Evolutionary conservation across 169 alveolate genomes (phyloP).

Genomic region (Plasmodium berghei): DNA sequence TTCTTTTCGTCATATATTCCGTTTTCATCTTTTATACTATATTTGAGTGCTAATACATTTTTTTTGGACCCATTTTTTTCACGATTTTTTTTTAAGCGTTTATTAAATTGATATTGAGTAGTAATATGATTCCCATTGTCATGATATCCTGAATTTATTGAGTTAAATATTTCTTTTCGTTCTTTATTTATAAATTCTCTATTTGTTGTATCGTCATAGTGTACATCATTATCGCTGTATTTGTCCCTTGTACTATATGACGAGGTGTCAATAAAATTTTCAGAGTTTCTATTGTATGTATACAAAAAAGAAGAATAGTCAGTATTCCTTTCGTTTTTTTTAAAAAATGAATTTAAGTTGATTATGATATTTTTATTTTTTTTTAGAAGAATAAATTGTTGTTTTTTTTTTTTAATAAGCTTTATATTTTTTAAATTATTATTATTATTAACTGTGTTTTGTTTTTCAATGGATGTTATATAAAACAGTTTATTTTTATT

Average conservation of each 20-base stretch:
- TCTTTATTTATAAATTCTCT: too few species aligned
- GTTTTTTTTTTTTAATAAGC: constrained; percentile 42
- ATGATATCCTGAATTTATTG: too few species aligned
- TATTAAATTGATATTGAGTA: too few species aligned
- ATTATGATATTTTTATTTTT: constrained; percentile 19
- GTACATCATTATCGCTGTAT: neutral
- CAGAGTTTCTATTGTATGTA: neutral
- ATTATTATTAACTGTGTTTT: constrained; percentile 5
- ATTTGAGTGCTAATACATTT: too few species aligned
- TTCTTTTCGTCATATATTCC: constrained; percentile 39
- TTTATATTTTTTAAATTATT: constrained; percentile 11
- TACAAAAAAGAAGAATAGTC: neutral
- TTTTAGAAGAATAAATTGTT: constrained; percentile 39
- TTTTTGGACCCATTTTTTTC: neutral
- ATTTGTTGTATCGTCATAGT: constrained; percentile 4
- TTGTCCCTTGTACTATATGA: neutral
- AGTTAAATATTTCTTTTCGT: too few species aligned
- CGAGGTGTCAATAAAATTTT: too few species aligned
- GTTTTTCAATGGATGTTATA: constrained; percentile 61
- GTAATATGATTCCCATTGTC: too few species aligned
- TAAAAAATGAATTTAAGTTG: neutral
- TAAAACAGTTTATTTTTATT: neutral
- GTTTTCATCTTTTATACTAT: constrained; percentile 4
- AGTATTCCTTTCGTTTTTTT: neutral
- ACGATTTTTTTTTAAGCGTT: constrained; percentile 9